These are phyloP conservation scores for Cantharellus cinnabarinus DNA, from an alignment of 768 basidiomycete genomes.

Conservation along the genomic window DNA sequence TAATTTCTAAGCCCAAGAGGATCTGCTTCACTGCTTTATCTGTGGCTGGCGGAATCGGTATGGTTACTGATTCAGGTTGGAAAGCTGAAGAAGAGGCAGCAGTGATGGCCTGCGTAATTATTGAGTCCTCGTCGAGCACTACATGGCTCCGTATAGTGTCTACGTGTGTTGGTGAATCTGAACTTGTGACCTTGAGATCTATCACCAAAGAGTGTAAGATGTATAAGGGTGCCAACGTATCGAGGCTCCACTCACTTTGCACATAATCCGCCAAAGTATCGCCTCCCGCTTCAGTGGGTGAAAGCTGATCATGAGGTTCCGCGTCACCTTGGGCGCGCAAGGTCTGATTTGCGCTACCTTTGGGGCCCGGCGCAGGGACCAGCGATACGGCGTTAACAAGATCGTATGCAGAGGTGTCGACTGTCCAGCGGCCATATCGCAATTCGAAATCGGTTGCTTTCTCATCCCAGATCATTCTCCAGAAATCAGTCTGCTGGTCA, in stretches of 20 bases:
- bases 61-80: background rate
- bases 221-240: background rate
- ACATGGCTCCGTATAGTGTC: background rate
- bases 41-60: background rate
- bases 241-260: background rate
- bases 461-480: background rate
- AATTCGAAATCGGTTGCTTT: background rate
- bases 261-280: background rate
- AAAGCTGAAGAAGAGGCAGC: background rate
- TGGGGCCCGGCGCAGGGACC: background rate
- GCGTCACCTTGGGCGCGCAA: background rate
- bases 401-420: background rate
- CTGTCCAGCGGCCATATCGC: background rate
- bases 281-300: background rate
- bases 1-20: background rate
- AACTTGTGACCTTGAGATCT: background rate
- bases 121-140: background rate
- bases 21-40: background rate
- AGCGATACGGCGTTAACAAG: background rate
- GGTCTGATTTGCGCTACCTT: background rate
- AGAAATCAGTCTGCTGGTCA: background rate
- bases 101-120: background rate
- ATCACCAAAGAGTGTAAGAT: background rate
- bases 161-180: background rate
- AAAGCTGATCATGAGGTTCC: background rate